Percentiles rank a stretch among this genome's conserved stretches.
phyloP scores from a whole-genome alignment of 495 filamentous ascomycete species.

The Clohesyomyces aquaticus region DNA sequence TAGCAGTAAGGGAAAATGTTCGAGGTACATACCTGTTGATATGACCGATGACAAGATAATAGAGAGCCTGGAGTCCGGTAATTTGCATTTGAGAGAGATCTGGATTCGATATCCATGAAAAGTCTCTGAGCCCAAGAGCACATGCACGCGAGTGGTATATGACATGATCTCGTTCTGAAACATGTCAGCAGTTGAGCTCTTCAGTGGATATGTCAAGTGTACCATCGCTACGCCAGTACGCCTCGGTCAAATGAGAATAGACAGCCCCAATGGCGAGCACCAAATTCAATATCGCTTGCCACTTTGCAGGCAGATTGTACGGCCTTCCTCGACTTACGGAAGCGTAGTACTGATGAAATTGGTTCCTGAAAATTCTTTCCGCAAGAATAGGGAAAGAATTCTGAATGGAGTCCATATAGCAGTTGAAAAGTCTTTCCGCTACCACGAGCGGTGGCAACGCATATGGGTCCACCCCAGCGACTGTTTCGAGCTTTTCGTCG shows the following conservation, averaged over 20 bases:
- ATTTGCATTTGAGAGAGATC: constrained; percentile 61
- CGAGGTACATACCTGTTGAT: constrained; percentile 60
- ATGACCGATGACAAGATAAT: constrained; percentile 61
- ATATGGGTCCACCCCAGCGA: constrained; percentile 53
- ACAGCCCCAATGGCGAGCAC: constrained; percentile 65
- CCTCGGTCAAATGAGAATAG: constrained; percentile 54
- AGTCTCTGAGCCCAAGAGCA: constrained; percentile 50
- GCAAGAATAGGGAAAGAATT: constrained; percentile 64
- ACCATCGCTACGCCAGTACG: constrained; percentile 48
- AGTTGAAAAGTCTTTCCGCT: constrained; percentile 60
- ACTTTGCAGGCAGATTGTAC: constrained; percentile 41
- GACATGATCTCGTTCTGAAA: constrained; percentile 56
- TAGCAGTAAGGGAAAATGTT: not conserved
- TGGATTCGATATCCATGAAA: constrained; percentile 15
- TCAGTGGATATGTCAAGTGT: not conserved
- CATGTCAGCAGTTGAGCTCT: constrained; percentile 3
- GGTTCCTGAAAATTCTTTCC: constrained; percentile 57
- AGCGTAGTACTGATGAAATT: constrained; percentile 51
- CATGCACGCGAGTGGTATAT: constrained; percentile 61
- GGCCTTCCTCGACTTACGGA: constrained; percentile 48
- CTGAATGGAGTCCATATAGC: constrained; percentile 64
- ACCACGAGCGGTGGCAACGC: constrained; percentile 55
- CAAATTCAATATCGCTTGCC: constrained; percentile 64
- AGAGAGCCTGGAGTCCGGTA: constrained; percentile 61
- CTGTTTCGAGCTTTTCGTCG: constrained; percentile 52